These are phyloP conservation scores for Bruguiera parviflora DNA, from an alignment of 345 rosid genomes.

Conservation along the genomic window DNA sequence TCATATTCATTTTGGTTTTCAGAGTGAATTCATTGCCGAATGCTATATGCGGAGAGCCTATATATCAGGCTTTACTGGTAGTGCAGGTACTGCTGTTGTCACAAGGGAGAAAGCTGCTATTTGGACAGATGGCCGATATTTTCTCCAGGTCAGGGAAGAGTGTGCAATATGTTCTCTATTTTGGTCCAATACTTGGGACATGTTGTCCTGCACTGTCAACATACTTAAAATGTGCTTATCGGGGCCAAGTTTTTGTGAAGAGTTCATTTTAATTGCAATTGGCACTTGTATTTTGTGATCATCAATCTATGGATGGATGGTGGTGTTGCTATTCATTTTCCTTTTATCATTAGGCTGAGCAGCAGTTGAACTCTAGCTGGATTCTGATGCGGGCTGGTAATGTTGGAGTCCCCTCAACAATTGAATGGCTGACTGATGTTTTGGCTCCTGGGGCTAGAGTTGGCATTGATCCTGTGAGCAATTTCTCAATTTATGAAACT, in stretches of 20 bases:
- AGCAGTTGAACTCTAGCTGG: constrained; percentile 78
- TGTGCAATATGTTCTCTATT: not conserved
- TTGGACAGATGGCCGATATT: constrained; percentile 97
- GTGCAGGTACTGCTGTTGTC: constrained; percentile 88
- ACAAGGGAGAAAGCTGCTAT: constrained; percentile 90
- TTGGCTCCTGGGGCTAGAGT: constrained; percentile 83
- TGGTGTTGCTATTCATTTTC: not conserved
- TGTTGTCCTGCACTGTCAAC: not conserved
- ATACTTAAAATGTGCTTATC: not conserved
- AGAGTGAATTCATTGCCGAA: constrained; percentile 98
- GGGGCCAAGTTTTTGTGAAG: not conserved
- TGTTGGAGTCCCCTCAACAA: constrained; percentile 75
- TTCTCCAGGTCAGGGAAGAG: constrained; percentile 75
- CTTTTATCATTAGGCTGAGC: constrained; percentile 62
- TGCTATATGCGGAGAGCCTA: constrained; percentile 80
- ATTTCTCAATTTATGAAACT: constrained; percentile 28
- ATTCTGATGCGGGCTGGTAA: constrained; percentile 94
- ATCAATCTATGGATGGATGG: not conserved
- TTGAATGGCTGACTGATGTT: constrained; percentile 85
- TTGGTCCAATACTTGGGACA: not conserved
- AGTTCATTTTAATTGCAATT: not conserved
- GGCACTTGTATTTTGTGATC: not conserved
- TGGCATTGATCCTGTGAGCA: constrained; percentile 92
- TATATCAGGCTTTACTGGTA: constrained; percentile 86
- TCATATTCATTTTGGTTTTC: constrained; percentile 14